Evolutionary conservation across 1,284 basidiomycete species (phyloP), one percentile per base, ranked within the genome.

Genomic region (Sporisorium scitamineum): DNA sequence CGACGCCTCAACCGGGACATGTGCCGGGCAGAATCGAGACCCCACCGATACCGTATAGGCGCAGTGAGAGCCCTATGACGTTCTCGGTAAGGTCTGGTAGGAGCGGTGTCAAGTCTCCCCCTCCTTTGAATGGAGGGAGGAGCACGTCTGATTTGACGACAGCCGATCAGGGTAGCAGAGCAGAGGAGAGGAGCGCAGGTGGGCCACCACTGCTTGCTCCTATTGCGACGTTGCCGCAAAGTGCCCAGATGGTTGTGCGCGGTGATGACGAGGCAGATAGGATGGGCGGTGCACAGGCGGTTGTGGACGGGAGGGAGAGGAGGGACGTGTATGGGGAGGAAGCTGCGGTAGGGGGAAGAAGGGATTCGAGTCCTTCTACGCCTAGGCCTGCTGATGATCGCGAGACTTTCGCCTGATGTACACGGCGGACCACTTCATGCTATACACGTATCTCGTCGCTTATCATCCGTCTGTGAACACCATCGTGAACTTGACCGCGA

Each of bases 11-110:
- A 48, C 58, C 71, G 7, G 52, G 32, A 16, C 63, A 62, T 27
- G 71, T 74, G 44, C 66, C 71, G 16, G 71, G 71, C 2, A 50
- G 66, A 31, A 69, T 74, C 56, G 71, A 74, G 24, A 74, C 61
- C 2, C 71, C 71, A 16, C 71, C 71, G 13, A 31, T 57, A 2
- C 22, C 14, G 18, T 44, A 54, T 11, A 16, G 34, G 5, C 7
- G 54, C 3, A 70, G 61, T 14, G 61, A 64, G 31, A 64, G 68
- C 16, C 68, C 68, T 0, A 50, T 57, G 44, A 27, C 57, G 58
- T 16, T 53, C 8, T 14, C 20, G 7, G 44, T 18, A 44, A 20
- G 50, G 20, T n/a, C n/a, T n/a, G n/a, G n/a, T n/a, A n/a, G n/a
- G n/a, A n/a, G n/a, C n/a, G 27, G 55, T 18, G 50, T 34, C 37